phyloP scores from a whole-genome alignment of 1,284 basidiomycete genomes.

The Ceratobasidium sp. region DNA sequence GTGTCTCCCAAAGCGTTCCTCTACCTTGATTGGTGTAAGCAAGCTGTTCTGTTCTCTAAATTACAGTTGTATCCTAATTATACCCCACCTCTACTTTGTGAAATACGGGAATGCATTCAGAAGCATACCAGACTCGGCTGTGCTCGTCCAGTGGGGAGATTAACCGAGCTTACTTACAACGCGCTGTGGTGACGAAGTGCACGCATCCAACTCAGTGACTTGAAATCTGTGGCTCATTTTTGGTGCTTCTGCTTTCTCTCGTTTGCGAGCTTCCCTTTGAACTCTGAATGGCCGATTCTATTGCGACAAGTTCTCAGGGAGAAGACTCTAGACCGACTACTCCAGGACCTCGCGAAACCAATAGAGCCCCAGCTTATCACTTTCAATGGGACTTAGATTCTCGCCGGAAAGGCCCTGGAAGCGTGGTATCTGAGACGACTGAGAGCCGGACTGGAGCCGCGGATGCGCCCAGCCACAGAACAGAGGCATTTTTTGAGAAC shows the following conservation, averaged over 20 bases:
- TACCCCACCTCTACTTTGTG: not conserved
- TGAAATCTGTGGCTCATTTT: not conserved
- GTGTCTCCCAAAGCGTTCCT: conserved; percentile 12
- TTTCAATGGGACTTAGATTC: conserved; percentile 49
- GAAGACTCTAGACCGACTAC: conserved; percentile 41
- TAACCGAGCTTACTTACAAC: not conserved
- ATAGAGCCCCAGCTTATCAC: conserved; percentile 41
- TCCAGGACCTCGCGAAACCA: conserved; percentile 18
- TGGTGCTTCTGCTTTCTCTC: not conserved
- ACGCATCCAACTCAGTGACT: not conserved
- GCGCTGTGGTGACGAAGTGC: not conserved
- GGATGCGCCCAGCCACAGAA: conserved; percentile 14
- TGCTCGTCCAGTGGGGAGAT: not conserved
- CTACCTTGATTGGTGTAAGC: conserved; percentile 16
- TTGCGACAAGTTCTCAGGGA: conserved; percentile 31
- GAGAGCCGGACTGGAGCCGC: conserved; percentile 48
- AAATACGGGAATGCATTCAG: not conserved
- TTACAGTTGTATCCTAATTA: conserved; percentile 22
- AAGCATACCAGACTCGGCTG: not conserved
- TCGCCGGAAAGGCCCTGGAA: conserved; percentile 47
- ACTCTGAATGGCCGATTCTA: conserved; percentile 30
- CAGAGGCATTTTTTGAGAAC: conserved; percentile 31
- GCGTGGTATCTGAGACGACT: conserved; percentile 49
- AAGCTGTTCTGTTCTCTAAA: conserved; percentile 25
- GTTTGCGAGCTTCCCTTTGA: not conserved